Base-by-base conservation (phyloP, 2,329 filamentous ascomycete species). In the Hymenoscyphus fructigenus region DNA sequence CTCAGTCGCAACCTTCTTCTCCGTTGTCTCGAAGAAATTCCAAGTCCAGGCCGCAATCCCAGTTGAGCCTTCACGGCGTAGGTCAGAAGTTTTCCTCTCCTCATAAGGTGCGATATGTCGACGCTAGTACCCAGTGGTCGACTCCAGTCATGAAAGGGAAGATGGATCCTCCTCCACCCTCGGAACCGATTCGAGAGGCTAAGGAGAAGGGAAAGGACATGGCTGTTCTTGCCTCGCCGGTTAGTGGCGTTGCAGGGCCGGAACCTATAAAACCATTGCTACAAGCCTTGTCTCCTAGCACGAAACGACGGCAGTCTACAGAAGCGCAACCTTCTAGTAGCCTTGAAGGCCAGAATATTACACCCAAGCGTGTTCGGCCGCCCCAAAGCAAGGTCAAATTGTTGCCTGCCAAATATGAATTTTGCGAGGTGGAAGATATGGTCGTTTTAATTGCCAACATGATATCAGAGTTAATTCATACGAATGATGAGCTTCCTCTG, bases 381-480 rank as follows among this genome's bases (percentile, higher is more conserved):
- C 83, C 83, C 56, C 76, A 79, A 15, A 78, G 76, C 6, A 81
- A 83, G 7, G 79, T 84, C 50, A 90, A 88, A 73, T 71, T 84
- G 9, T 73, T 95, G 75, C 91, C 95, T 0, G 78, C 84, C 66
- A 83, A 84, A 72, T 99, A 99, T 77, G 92, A 97, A 77, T 81
- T 88, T 12, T 96, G 92, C 76, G 83, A 90, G 47, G 86, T 91
- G 9, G 91, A 93, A 73, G 93, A 97, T 75, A 86, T 99, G 75
- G 95, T 97, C 32, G 84, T 94, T 53, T 81, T 99, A 66, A 95
- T 99, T 70, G 88, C 93, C 57, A 92, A 96, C 74, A 98, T 99
- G 95, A 84, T 99, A 58, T 89, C 93, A 78, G 95, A 99, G 78
- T 82, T 99, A 58, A 96, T 99, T 70, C 88, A 91, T 67, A 91